Base-by-base conservation (phyloP, 2,329 filamentous ascomycete species). In the Fusarium robinianum region DNA sequence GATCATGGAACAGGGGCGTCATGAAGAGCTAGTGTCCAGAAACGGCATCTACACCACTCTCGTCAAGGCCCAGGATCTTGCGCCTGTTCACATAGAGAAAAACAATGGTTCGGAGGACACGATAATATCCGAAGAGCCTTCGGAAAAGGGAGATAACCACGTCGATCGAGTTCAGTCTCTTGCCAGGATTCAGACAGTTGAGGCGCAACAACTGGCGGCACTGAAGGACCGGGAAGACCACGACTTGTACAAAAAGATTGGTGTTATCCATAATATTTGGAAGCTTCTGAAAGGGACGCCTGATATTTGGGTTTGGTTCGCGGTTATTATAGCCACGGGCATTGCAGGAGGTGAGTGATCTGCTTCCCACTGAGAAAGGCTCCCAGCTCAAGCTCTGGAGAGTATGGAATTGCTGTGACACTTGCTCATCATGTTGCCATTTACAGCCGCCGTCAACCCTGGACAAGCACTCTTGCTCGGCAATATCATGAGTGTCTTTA, bases 1-100 rank as follows among this genome's bases (percentile, higher is more conserved):
- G 19, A 74, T 83, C 4, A 65, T 81, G 2, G 83, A 87, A 59
- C 71, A 80, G 55, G 83, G 83, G 3, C 25, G 9, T 3, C 2
- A 81, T 71, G 1, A 79, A 3, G 71, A 79, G 18, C 69, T 87
- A 0, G 65, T 86, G 10, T 62, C 66, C 2, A 62, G 66, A 6
- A 63, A 53, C 7, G 65, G 77, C 1, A 61, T 77, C 3, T 84
- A 84, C 47, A 67, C 67, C 6, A 64, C 65, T 4, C 67, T 83
- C 1, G 78, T 83, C 3, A 55, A 53, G 30, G 63, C 64, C 1
- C 69, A 71, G 46, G 63, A 67, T 15, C 41, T 72, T 14, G 45
- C 61, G 9, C 22, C 40, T 1, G n/a, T 21, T 6, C 25, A 25
- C 10, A 7, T 8, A 8, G 25, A 19, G 4, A 18, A 11, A 3